Percentiles rank a stretch among this genome's conserved stretches.
phyloP scores from a whole-genome alignment of 2,329 filamentous ascomycete genomes.

The Colletotrichum siamense region DNA sequence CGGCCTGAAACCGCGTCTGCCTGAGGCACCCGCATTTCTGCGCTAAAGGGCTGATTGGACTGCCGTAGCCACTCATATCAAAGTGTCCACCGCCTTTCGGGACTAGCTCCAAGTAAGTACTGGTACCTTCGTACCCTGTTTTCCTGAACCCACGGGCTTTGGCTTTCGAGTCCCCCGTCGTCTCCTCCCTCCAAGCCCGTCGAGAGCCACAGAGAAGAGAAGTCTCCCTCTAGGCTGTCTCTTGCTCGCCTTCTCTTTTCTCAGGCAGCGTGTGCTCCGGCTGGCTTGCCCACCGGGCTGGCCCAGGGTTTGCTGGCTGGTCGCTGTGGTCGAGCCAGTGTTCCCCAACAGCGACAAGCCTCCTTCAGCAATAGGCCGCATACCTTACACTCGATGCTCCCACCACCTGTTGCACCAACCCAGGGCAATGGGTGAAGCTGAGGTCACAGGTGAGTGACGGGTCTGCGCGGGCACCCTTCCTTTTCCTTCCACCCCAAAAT shows the following conservation, averaged over 20 bases:
- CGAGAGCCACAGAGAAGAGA: background rate
- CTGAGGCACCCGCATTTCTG: slow-evolving; percentile 19
- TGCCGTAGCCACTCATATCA: slow-evolving; percentile 23
- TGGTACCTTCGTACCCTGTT: slow-evolving; percentile 20
- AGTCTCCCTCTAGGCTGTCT: background rate
- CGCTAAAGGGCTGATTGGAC: slow-evolving; percentile 16
- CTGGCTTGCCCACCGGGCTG: background rate
- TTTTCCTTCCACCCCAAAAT: background rate
- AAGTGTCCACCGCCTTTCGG: slow-evolving; percentile 21
- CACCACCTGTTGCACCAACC: background rate
- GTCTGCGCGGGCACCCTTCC: background rate
- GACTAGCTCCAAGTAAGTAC: slow-evolving; percentile 24
- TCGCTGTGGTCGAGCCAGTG: background rate
- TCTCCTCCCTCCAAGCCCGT: background rate
- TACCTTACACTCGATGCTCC: background rate
- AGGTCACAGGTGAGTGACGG: background rate
- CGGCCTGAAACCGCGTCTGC: slow-evolving; percentile 22
- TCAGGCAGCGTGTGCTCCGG: background rate
- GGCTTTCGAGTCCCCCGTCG: slow-evolving; percentile 17
- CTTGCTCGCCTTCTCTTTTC: background rate
- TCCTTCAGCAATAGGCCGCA: background rate
- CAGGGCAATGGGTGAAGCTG: background rate
- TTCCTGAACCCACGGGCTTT: slow-evolving; percentile 18
- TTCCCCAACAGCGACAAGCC: slow-evolving; percentile 5
- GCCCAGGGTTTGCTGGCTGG: background rate